These are phyloP conservation scores for Saturnispora sanitii DNA, from an alignment of 805 yeast species.

Conservation along the genomic window DNA sequence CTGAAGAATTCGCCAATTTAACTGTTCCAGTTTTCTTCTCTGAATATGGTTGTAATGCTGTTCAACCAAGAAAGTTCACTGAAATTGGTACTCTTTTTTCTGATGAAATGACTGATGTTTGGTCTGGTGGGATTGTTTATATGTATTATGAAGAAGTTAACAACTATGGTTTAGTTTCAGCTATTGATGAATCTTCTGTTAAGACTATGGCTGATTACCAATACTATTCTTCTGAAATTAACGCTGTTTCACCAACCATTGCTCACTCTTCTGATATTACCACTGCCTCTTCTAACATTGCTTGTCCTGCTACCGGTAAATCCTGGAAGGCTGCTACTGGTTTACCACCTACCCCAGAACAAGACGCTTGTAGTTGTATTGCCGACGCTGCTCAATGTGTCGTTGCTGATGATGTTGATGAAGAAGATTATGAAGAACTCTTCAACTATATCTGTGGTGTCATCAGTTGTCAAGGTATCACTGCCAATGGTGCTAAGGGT, in stretches of 20 bases:
- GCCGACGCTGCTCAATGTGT: conserved; percentile 48
- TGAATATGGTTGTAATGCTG: conserved; percentile 79
- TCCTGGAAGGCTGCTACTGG: conserved; percentile 60
- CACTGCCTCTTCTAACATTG: conserved; percentile 34
- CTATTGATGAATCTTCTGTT: conserved; percentile 36
- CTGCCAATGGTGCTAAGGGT: conserved; percentile 54
- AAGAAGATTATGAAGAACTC: conserved; percentile 49
- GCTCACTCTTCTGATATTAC: conserved; percentile 32
- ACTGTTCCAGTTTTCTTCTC: conserved; percentile 79
- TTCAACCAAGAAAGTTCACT: conserved; percentile 63
- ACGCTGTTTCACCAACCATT: conserved; percentile 42
- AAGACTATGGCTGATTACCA: conserved; percentile 53
- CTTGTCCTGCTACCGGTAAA: conserved; percentile 50
- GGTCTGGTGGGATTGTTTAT: conserved; percentile 93
- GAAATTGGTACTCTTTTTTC: conserved; percentile 64
- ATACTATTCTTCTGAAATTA: conserved; percentile 52
- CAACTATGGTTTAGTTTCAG: conserved; percentile 68
- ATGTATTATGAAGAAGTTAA: conserved; percentile 84
- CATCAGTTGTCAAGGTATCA: conserved; percentile 49
- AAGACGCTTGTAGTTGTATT: conserved; percentile 56
- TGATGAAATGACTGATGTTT: conserved; percentile 71
- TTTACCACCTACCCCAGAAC: conserved; percentile 74
- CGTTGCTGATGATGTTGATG: conserved; percentile 41
- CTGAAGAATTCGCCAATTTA: conserved; percentile 61
- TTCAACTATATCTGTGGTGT: conserved; percentile 49